phyloP scores from a whole-genome alignment of 441 rosid genomes.

The Eutrema salsugineum region DNA sequence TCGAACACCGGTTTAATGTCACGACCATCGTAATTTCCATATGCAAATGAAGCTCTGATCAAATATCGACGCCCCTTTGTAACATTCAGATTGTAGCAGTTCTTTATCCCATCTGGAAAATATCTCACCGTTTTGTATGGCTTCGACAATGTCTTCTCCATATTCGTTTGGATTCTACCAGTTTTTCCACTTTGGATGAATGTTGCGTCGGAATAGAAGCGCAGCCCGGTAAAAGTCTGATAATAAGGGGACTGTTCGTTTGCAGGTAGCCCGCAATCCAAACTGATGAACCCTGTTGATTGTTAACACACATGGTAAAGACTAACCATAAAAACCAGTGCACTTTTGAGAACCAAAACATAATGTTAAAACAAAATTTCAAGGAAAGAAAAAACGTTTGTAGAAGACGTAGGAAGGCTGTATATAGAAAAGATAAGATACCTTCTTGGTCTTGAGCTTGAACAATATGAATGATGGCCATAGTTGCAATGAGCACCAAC shows the following conservation, averaged over 20 bases:
- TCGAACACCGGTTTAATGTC: neutral
- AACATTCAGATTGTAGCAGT: slow-evolving; percentile 32
- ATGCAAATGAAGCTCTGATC: slow-evolving; percentile 22
- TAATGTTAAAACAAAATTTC: no score
- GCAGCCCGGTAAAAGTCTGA: neutral
- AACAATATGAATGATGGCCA: slow-evolving; percentile 2
- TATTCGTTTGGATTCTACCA: neutral
- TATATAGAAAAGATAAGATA: neutral
- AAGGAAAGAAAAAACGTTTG: neutral
- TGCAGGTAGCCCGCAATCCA: slow-evolving; percentile 10
- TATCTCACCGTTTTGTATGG: slow-evolving; percentile 16
- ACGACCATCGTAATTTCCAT: slow-evolving; percentile 37
- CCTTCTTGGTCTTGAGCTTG: slow-evolving; percentile 14
- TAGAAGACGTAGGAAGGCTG: neutral
- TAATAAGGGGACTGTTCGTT: neutral
- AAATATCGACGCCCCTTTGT: neutral
- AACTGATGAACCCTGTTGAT: slow-evolving; percentile 15
- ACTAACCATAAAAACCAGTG: neutral
- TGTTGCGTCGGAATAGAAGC: neutral
- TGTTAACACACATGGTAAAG: neutral
- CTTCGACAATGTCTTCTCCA: neutral
- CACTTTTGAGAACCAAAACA: neutral
- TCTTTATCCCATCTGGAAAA: slow-evolving; percentile 37
- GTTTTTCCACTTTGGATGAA: neutral
- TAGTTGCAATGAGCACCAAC: neutral